Base-by-base conservation (phyloP, 768 basidiomycete genomes). In the Lactarius akahatsu region DNA sequence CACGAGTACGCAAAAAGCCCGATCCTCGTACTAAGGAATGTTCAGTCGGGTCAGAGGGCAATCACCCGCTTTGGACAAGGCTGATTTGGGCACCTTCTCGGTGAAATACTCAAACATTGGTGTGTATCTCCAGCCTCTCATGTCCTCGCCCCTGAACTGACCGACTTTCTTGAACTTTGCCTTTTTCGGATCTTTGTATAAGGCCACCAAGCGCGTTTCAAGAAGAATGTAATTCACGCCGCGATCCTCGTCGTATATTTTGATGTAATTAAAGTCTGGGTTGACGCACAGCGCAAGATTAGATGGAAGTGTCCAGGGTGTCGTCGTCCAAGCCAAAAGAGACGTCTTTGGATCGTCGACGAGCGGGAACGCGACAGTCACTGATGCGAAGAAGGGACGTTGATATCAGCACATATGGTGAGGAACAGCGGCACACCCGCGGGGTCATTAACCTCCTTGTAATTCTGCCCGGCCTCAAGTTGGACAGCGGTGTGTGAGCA, bases 161-260 rank as follows among this genome's bases (percentile, higher is more conserved):
- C 85, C 91, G 6, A 98, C 69, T 75, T 94, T 94, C 81, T 94
- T 97, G 78, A 85, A 96, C 76, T 96, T 96, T 43, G 95, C 94
- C 74, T 97, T 96, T 78, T 97, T 98, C 0, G 92, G 91, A 72
- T 98, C 95, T 76, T 98, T 98, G 86, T 96, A 98, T 0, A 98
- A 78, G 1, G 93, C 92, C 56, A 82, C 81, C 30, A 99, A 86
- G 30, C 98, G 84, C 40, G 85, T 84, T 71, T 98, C 96, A 77
- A 93, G 89, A 32, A 99, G 80, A 76, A 98, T 96, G 75, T 91
- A 98, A 74, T 94, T 96, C 65, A 87, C 82, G 73, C 92, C 85
- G 60, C 85, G 86, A 66, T 93, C 90, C 68, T 89, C 82, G 73
- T 99, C 97, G 77, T 94, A 88, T 70, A 99, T 96, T 77, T 98